Percentiles rank a stretch among this genome's conserved stretches.
Conservation (phyloP, 805 yeast genomes). For the Candida suzukii region DNA sequence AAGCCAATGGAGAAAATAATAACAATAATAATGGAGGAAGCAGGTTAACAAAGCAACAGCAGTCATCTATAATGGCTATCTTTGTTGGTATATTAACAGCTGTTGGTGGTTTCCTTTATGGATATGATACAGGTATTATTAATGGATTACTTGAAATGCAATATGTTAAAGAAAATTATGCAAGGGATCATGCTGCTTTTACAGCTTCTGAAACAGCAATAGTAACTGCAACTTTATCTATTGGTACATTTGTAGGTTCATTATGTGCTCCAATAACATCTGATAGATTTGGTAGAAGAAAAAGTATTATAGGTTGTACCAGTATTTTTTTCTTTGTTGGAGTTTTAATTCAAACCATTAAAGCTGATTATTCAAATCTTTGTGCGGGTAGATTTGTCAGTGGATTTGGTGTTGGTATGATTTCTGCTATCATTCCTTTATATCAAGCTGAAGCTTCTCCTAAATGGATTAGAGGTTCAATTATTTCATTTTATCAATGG, state of each 20-base stretch:
- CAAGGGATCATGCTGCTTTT: slow-evolving; percentile 39
- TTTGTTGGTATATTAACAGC: slow-evolving; percentile 78
- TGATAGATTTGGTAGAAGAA: slow-evolving; percentile 67
- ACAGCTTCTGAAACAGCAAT: slow-evolving; percentile 60
- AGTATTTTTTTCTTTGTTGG: slow-evolving; percentile 66
- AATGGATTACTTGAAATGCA: slow-evolving; percentile 75
- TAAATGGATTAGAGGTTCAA: slow-evolving; percentile 72
- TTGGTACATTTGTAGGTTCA: slow-evolving; percentile 76
- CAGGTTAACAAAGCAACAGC: slow-evolving; percentile 1
- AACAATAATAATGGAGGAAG: not conserved
- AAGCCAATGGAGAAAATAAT: not conserved
- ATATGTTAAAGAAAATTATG: slow-evolving; percentile 51
- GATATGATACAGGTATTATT: slow-evolving; percentile 84
- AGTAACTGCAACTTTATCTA: slow-evolving; percentile 69
- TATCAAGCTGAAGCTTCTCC: slow-evolving; percentile 84
- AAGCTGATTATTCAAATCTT: slow-evolving; percentile 41
- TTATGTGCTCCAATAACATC: slow-evolving; percentile 52
- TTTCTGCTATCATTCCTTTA: slow-evolving; percentile 75
- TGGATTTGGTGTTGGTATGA: slow-evolving; percentile 69
- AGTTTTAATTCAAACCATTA: slow-evolving; percentile 57
- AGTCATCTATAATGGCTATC: slow-evolving; percentile 55
- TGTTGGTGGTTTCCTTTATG: slow-evolving; percentile 85
- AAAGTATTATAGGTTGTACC: slow-evolving; percentile 54
- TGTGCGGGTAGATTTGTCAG: slow-evolving; percentile 70
- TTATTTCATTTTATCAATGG: slow-evolving; percentile 81